Evolutionary conservation across 495 filamentous ascomycete species (phyloP).

Genomic region (Sabuloglossum arenarium): DNA sequence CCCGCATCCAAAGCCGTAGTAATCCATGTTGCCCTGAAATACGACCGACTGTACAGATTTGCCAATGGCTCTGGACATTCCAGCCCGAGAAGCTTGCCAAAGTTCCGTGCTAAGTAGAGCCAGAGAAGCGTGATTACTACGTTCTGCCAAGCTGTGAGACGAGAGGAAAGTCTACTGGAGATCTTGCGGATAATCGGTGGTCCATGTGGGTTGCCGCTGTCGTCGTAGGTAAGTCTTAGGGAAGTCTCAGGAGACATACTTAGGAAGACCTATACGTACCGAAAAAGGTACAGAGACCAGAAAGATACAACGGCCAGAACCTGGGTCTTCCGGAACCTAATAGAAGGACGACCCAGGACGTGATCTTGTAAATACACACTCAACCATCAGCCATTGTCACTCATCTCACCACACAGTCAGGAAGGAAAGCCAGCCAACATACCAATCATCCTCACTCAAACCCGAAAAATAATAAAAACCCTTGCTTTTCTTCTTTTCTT

Average conservation of each 20-base stretch:
- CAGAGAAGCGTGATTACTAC: slow-evolving; percentile 74
- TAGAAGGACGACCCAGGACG: slow-evolving; percentile 75
- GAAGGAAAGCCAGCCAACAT: neutral
- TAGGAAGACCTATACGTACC: slow-evolving; percentile 23
- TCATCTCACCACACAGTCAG: neutral
- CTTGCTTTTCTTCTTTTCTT: neutral
- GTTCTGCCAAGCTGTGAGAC: slow-evolving; percentile 73
- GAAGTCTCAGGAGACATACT: neutral
- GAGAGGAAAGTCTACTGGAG: slow-evolving; percentile 44
- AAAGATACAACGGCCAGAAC: slow-evolving; percentile 78
- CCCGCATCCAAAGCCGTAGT: slow-evolving; percentile 87
- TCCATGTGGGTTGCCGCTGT: slow-evolving; percentile 69
- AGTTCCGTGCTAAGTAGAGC: slow-evolving; percentile 80
- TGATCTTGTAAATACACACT: slow-evolving; percentile 36
- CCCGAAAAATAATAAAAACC: neutral
- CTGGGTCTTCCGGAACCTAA: slow-evolving; percentile 78
- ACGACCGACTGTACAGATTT: slow-evolving; percentile 84
- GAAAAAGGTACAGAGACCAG: slow-evolving; percentile 69
- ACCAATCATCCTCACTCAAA: neutral
- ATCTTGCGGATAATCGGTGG: slow-evolving; percentile 54
- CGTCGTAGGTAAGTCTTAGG: slow-evolving; percentile 2
- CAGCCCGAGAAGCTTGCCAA: slow-evolving; percentile 75
- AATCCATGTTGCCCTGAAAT: slow-evolving; percentile 95
- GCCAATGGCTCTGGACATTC: slow-evolving; percentile 86
- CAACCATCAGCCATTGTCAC: no score